phyloP scores from a whole-genome alignment of 2,329 filamentous ascomycete species.

The Phyllosticta citribraziliensis region DNA sequence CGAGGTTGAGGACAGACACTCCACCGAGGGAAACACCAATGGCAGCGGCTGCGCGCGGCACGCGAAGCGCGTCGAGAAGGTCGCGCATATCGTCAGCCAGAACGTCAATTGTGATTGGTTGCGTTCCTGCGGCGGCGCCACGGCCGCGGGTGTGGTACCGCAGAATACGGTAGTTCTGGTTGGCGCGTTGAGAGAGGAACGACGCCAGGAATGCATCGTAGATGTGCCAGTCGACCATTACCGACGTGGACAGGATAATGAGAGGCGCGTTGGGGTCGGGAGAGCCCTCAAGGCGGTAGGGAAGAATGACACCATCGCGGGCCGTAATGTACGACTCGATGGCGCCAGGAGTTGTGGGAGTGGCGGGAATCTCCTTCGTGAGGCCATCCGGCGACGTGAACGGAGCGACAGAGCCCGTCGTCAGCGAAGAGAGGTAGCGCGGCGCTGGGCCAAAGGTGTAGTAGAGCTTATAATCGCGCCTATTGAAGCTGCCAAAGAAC shows the following conservation, averaged over 20 bases:
- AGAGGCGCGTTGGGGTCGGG: constrained; percentile 56
- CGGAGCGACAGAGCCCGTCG: constrained; percentile 36
- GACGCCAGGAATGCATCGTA: constrained; percentile 65
- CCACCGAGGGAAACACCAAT: constrained; percentile 76
- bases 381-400: constrained; percentile 44
- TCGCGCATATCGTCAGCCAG: constrained; percentile 58
- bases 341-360: constrained; percentile 28
- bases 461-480: constrained; percentile 60
- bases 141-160: constrained; percentile 72
- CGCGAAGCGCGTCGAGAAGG: constrained; percentile 59
- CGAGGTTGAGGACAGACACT: constrained; percentile 64
- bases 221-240: constrained; percentile 68
- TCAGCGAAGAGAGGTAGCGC: constrained; percentile 54
- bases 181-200: constrained; percentile 44
- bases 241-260: constrained; percentile 68
- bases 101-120: constrained; percentile 48
- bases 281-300: constrained; percentile 68
- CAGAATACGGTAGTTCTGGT: constrained; percentile 60
- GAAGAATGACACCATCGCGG: constrained; percentile 56
- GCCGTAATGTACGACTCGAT: constrained; percentile 61
- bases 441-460: constrained; percentile 72
- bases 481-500: constrained; percentile 46
- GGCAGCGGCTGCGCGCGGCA: constrained; percentile 55
- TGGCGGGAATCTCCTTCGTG: constrained; percentile 44
- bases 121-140: constrained; percentile 28